These are phyloP conservation scores for Chalciporus pseudorubinellus DNA, from an alignment of 768 basidiomycete genomes.

Conservation along the genomic window DNA sequence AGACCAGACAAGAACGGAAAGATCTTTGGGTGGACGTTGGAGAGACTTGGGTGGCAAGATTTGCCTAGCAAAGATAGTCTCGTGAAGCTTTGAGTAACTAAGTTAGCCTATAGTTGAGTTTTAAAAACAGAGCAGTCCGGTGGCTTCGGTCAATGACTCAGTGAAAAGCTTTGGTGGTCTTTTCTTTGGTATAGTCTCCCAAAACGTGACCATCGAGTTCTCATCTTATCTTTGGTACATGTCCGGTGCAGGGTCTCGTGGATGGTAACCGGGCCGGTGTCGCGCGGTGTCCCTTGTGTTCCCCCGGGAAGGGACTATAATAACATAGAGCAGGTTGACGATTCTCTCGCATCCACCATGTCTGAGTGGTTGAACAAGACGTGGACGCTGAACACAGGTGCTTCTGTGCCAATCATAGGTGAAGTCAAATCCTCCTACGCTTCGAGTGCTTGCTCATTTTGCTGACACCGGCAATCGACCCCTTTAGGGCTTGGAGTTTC, in stretches of 20 bases:
- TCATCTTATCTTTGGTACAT: no score
- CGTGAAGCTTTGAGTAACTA: background rate
- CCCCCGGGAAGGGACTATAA: background rate
- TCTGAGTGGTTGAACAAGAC: slow-evolving; percentile 6
- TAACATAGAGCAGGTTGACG: background rate
- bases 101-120: background rate
- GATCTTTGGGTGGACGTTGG: slow-evolving; percentile 47
- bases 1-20: slow-evolving; percentile 22
- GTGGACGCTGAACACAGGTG: slow-evolving; percentile 27
- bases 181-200: no score
- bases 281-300: background rate
- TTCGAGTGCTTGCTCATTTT: no score
- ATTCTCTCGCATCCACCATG: background rate
- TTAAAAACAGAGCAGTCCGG: no score
- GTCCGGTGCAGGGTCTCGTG: background rate
- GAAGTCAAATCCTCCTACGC: background rate
- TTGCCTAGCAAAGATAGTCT: background rate
- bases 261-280: background rate
- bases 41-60: slow-evolving; percentile 44
- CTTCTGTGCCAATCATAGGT: slow-evolving; percentile 9
- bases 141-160: no score
- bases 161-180: no score
- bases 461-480: background rate
- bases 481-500: background rate
- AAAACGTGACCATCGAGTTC: no score